Evolutionary conservation across 2,329 filamentous ascomycete species (phyloP).

Genomic region (Myriosclerotinia scirpicola): DNA sequence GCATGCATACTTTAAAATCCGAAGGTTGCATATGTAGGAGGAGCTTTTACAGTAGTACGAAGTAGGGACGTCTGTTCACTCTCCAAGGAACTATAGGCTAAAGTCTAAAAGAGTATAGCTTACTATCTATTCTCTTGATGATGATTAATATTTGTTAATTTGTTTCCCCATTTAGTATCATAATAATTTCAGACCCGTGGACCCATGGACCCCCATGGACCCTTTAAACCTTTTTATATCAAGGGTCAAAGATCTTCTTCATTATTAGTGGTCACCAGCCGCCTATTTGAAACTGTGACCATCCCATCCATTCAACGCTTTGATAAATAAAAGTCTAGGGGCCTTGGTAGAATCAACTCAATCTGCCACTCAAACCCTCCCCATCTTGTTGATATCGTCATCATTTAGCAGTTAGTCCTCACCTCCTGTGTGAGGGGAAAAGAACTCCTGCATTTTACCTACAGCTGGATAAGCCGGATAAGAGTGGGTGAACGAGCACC

Average conservation of each 20-base stretch:
- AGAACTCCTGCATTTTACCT: background rate
- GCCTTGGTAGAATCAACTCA: slow-evolving; percentile 4
- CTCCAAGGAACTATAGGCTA: background rate
- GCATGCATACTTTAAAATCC: background rate
- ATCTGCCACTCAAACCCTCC: slow-evolving; percentile 5
- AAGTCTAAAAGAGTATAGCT: background rate
- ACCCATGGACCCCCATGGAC: too few species aligned
- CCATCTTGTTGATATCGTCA: slow-evolving; percentile 5
- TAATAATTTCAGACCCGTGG: too few species aligned
- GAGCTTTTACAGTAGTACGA: background rate
- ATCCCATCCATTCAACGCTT: background rate
- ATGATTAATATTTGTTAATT: background rate
- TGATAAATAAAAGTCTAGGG: background rate
- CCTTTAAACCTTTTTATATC: background rate
- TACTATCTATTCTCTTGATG: background rate
- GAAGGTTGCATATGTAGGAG: background rate
- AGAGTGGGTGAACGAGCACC: too few species aligned
- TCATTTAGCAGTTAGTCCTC: background rate
- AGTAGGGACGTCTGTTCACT: slow-evolving; percentile 3
- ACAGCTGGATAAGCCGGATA: background rate
- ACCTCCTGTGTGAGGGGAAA: background rate
- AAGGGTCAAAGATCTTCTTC: slow-evolving; percentile 5
- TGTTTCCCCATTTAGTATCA: background rate
- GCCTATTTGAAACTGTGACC: background rate
- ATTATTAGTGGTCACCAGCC: background rate